Evolutionary conservation across 1,139 yeast genomes (phyloP).

Genomic region (Saccharomycopsis crataegensis): DNA sequence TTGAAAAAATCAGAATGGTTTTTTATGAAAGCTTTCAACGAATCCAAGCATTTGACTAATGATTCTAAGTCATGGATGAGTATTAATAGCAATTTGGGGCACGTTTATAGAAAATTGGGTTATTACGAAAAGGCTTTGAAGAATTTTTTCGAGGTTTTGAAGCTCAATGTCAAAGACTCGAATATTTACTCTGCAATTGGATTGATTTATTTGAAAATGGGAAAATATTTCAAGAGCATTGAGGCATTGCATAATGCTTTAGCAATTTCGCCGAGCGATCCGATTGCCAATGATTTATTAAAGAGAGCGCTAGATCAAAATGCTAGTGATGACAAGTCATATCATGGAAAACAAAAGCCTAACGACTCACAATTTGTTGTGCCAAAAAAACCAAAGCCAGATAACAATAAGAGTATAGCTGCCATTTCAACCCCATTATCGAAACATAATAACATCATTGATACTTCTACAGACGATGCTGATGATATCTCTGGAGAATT

Average conservation of each 20-base stretch:
- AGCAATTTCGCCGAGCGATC: conserved; percentile 72
- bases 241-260: conserved; percentile 75
- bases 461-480: not conserved
- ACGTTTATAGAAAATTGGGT: conserved; percentile 70
- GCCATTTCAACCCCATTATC: conserved; percentile 2
- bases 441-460: not conserved
- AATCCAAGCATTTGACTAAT: conserved; percentile 62
- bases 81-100: conserved; percentile 84
- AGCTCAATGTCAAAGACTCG: conserved; percentile 63
- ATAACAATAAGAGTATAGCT: not conserved
- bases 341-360: conserved; percentile 20
- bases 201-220: conserved; percentile 65
- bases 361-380: not conserved
- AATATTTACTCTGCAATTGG: conserved; percentile 82
- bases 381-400: not conserved
- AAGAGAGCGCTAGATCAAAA: conserved; percentile 75
- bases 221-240: conserved; percentile 59
- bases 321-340: conserved; percentile 27
- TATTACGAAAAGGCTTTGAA: conserved; percentile 59
- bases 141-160: conserved; percentile 71
- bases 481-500: conserved; percentile 14
- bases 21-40: conserved; percentile 64
- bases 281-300: conserved; percentile 75
- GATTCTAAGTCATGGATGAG: conserved; percentile 84
- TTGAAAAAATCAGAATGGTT: conserved; percentile 61